These are phyloP conservation scores for Beauveria sp. DNA, from an alignment of 2,329 filamentous ascomycete species.

Conservation along the genomic window DNA sequence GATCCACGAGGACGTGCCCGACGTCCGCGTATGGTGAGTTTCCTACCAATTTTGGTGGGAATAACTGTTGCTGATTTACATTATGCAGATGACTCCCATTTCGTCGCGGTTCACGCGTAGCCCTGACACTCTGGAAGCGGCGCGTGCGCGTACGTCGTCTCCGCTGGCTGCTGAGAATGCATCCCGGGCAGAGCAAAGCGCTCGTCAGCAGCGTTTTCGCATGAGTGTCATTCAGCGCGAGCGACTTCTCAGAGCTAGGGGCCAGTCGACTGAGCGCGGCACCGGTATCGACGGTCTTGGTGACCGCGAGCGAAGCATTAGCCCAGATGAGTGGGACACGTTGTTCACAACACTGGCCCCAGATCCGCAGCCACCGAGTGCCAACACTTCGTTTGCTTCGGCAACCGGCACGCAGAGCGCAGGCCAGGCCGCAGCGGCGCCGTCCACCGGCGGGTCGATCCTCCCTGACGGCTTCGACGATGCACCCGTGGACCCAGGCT, in stretches of 20 bases:
- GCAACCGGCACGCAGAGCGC: slow-evolving; percentile 36
- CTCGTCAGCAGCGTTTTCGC: not conserved
- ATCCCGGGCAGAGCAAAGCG: not conserved
- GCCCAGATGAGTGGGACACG: slow-evolving; percentile 72
- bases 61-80: slow-evolving; percentile 50
- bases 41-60: not conserved
- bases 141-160: not conserved
- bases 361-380: slow-evolving; percentile 72
- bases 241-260: not conserved
- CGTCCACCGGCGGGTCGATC: slow-evolving; percentile 23
- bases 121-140: slow-evolving; percentile 1
- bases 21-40: slow-evolving; percentile 19
- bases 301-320: slow-evolving; percentile 77
- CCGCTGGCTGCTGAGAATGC: not conserved
- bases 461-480: slow-evolving; percentile 30
- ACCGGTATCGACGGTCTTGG: slow-evolving; percentile 62
- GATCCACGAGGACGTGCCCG: slow-evolving; percentile 16
- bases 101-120: slow-evolving; percentile 10
- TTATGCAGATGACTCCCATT: slow-evolving; percentile 25
- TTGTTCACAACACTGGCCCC: slow-evolving; percentile 73
- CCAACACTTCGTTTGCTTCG: slow-evolving; percentile 75
- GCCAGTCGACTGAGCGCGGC: slow-evolving; percentile 3
- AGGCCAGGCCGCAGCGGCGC: slow-evolving; percentile 13
- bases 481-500: slow-evolving; percentile 30
- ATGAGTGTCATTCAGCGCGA: not conserved